Conservation (phyloP, 139 green algal species). For the Mychonastes homosphaera region DNA sequence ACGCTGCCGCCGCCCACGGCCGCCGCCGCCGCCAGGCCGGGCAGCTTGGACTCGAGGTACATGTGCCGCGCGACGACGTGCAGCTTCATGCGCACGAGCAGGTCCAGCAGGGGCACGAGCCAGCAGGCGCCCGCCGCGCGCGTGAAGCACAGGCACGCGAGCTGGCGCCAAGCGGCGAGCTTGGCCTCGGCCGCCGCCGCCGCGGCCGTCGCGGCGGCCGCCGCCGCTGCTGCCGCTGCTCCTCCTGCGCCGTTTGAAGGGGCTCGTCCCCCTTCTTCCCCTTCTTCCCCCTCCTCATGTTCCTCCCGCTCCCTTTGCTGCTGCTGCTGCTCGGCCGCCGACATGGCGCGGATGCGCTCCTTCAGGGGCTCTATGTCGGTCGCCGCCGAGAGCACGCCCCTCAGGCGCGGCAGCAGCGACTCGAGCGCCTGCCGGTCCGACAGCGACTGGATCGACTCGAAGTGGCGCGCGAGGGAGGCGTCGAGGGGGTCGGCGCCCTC, state of each 20-base stretch:
- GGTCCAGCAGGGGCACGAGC: constrained; percentile 51
- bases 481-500: no score
- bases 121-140: no score
- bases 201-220: no score
- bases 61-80: constrained; percentile 62
- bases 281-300: no score
- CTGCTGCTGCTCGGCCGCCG: background rate
- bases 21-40: constrained; percentile 17
- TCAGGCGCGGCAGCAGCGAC: constrained; percentile 14
- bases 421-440: constrained; percentile 19
- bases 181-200: no score
- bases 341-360: constrained; percentile 3
- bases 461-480: constrained; percentile 5
- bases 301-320: no score
- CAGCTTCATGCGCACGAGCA: constrained; percentile 63
- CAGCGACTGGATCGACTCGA: constrained; percentile 14
- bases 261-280: no score
- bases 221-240: constrained; percentile 21
- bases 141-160: no score
- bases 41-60: constrained; percentile 51
- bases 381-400: constrained; percentile 1
- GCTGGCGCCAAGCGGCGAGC: no score
- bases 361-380: constrained; percentile 16
- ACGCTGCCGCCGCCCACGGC: constrained; percentile 1
- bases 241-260: no score